phyloP scores from a whole-genome alignment of 371 early-diverging fungal genomes.

The Gilbertella persicaria region DNA sequence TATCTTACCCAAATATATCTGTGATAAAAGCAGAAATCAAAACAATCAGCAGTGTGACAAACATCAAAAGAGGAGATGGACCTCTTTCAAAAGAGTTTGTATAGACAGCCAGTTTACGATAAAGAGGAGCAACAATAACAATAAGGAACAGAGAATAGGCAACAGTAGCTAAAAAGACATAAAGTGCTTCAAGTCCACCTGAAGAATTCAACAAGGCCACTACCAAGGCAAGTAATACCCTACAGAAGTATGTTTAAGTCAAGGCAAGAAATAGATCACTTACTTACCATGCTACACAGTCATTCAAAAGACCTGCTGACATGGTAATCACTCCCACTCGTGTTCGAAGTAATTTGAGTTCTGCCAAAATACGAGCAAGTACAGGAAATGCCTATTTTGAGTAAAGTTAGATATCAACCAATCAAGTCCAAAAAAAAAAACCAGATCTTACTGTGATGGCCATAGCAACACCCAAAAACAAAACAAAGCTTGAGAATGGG shows the following conservation, averaged over 20 bases:
- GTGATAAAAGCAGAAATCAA: slow-evolving; percentile 79
- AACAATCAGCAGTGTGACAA: slow-evolving; percentile 63
- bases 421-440: not conserved
- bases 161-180: slow-evolving; percentile 64
- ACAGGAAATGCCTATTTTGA: slow-evolving; percentile 80
- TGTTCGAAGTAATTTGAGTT: slow-evolving; percentile 80
- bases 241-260: not conserved
- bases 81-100: slow-evolving; percentile 58
- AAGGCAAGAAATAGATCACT: not conserved
- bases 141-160: slow-evolving; percentile 66
- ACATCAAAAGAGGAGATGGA: slow-evolving; percentile 66
- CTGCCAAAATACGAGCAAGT: slow-evolving; percentile 89
- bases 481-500: slow-evolving; percentile 69
- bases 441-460: slow-evolving; percentile 71
- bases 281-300: slow-evolving; percentile 80
- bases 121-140: slow-evolving; percentile 58
- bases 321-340: slow-evolving; percentile 82
- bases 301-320: slow-evolving; percentile 91
- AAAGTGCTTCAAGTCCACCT: slow-evolving; percentile 67
- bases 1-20: slow-evolving; percentile 68
- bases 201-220: slow-evolving; percentile 76
- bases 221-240: slow-evolving; percentile 75
- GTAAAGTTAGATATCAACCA: not conserved
- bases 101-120: slow-evolving; percentile 43
- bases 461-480: slow-evolving; percentile 89